Base-by-base conservation (phyloP, 192 early-diverging fungal genomes). In the Coemansia reversa region DNA sequence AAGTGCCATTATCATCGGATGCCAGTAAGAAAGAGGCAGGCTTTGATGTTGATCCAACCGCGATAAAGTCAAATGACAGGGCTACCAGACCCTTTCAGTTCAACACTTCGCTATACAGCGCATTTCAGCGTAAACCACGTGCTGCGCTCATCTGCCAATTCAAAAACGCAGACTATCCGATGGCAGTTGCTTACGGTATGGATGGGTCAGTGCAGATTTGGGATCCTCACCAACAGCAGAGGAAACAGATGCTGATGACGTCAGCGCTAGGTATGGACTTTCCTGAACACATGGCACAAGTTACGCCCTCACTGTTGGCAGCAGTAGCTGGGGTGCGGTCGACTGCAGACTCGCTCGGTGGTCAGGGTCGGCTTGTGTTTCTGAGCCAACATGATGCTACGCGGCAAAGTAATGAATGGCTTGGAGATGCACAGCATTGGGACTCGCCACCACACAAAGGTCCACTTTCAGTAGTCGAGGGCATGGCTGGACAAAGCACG, bases 161-260 rank as follows among this genome's bases (percentile, higher is more conserved):
- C 49, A 57, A 67, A 16, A 61, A 62, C 6, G 42, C 45, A 29
- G 18, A 55, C 18, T 39, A 60, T 16, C 60, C 63, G 16, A 55
- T 52, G 19, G 39, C 65, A 2, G 67, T 71, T 2, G 69, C 75
- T 14, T 71, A 76, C 28, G 69, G 69, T 25, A 51, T 76, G 57
- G 75, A 76, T 32, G 65, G 69, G 12, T 24, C 75, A 11, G 65
- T 76, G 29, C 67, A 71, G 62, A 51, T 76, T 27, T 76, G 75
- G 75, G 49, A 70, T 24, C 75, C 75, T 35, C 18, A n/a, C 47
- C 58, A 51, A 7, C 14, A 28, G 27, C 45, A 4, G 2, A 45
- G 39, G 33, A 19, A 57, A 19, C 63, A 50, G 27, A 42, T 27
- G 16, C 51, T 67, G 0, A 33, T 4, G 5, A 63, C 48, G 28